Base-by-base conservation (phyloP, 495 filamentous ascomycete genomes). In the Penicillium coffeae region DNA sequence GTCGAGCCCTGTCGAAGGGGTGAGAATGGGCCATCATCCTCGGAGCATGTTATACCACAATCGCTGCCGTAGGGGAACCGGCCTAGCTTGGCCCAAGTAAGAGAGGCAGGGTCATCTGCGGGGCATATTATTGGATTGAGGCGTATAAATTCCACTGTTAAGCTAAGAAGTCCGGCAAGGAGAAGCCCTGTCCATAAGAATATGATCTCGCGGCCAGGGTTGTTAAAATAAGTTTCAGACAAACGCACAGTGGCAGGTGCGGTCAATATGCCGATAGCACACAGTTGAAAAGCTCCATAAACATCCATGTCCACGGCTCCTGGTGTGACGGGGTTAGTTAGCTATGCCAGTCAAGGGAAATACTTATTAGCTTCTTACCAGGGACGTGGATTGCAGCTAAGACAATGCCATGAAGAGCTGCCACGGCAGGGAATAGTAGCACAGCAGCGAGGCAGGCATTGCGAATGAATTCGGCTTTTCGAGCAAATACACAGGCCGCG, bases 261-360 rank as follows among this genome's bases (percentile, higher is more conserved):
- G 1, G 80, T 74, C 8, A 85, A 50, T 21, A 82, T 77, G 25
- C 78, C 81, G 39, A 85, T 81, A 3, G 79, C 71, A 50, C 81
- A 85, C 5, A 82, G 57, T 51, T 85, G 80, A 39, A 85, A 81
- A 15, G 80, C 78, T 1, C 81, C 81, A 21, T 78, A 85, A 3
- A 85, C 64, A 55, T 85, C 81, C 80, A 85, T 79, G 53, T 85
- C 81, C 15, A 83, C 69, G 32, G 78, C 80, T 21, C 64, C 79
- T 81, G 42, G 7, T 18, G 9, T 27, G 10, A 30, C 3, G 22
- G 3, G 15, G 12, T 30, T 10, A 30, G 10, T 30, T 30, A 30
- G 25, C 10, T n/a, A n/a, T n/a, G n/a, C n/a, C n/a, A n/a, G n/a
- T 10, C 25, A 30, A 30, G 25, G 25, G 25, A 10, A n/a, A n/a